Conservation (phyloP, 2,329 filamentous ascomycete genomes). For the Coniochaeta sp. region DNA sequence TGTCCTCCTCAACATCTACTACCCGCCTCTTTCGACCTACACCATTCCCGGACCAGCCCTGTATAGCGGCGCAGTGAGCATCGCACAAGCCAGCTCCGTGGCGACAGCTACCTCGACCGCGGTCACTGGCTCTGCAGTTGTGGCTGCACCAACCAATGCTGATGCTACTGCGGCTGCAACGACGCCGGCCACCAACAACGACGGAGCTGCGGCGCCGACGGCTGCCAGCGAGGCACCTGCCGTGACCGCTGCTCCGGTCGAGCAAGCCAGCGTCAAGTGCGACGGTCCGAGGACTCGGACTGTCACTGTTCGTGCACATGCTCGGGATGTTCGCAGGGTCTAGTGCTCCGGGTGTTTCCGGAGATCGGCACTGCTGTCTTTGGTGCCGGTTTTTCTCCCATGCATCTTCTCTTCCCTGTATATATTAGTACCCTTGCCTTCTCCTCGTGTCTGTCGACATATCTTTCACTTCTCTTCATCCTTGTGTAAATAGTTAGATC, state of each 20-base stretch:
- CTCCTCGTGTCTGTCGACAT: neutral
- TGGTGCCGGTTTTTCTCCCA: neutral
- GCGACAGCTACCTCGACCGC: neutral
- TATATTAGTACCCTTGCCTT: neutral
- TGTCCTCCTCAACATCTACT: conserved; percentile 4
- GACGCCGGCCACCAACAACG: neutral
- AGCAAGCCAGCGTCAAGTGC: neutral
- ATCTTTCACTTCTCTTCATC: neutral
- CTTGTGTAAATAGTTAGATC: neutral
- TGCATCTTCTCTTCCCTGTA: neutral
- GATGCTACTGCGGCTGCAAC: neutral
- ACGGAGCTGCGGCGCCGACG: no score
- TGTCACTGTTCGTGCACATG: neutral
- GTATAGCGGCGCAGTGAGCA: conserved; percentile 2
- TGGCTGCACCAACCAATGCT: neutral
- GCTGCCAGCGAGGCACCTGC: neutral
- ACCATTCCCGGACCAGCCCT: conserved; percentile 4
- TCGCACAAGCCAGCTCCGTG: neutral
- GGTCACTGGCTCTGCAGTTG: neutral
- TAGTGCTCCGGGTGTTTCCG: neutral
- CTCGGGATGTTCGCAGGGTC: neutral
- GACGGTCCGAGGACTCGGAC: neutral
- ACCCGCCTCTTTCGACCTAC: conserved; percentile 1
- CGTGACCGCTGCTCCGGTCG: neutral
- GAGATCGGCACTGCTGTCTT: neutral